phyloP scores from a whole-genome alignment of 2,329 filamentous ascomycete species.

The Sarocladiaceae sp. region DNA sequence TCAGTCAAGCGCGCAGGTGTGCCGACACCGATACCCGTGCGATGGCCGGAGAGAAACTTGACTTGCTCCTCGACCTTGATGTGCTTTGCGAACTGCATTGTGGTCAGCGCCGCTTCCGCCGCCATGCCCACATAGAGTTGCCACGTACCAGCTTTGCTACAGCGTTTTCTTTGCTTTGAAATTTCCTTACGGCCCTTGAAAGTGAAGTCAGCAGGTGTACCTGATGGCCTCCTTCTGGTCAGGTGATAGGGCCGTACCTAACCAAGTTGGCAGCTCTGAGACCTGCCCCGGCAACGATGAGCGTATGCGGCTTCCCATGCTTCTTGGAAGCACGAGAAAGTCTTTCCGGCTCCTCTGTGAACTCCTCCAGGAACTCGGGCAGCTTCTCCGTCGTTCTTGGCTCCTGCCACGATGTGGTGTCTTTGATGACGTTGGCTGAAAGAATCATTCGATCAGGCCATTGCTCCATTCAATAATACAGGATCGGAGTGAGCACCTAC shows the following conservation, averaged over 20 bases:
- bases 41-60: slow-evolving; percentile 60
- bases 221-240: too few relatives aligned
- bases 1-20: slow-evolving; percentile 80
- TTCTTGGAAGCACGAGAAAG: slow-evolving; percentile 61
- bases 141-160: slow-evolving; percentile 69
- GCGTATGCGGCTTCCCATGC: slow-evolving; percentile 73
- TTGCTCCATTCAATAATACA: neutral
- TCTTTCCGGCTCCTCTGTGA: slow-evolving; percentile 49
- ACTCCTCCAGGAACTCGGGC: slow-evolving; percentile 69
- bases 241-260: too few relatives aligned
- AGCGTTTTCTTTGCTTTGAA: slow-evolving; percentile 69
- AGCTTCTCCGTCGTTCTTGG: slow-evolving; percentile 65
- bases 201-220: slow-evolving; percentile 16
- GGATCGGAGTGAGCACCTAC: slow-evolving; percentile 41
- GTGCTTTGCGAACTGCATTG: slow-evolving; percentile 76
- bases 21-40: slow-evolving; percentile 81
- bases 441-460: neutral
- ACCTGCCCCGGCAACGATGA: slow-evolving; percentile 80
- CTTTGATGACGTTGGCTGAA: slow-evolving; percentile 65
- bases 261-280: slow-evolving; percentile 80
- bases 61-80: slow-evolving; percentile 90
- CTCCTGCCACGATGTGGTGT: slow-evolving; percentile 70
- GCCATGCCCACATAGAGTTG: neutral
- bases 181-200: slow-evolving; percentile 62
- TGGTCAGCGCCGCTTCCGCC: slow-evolving; percentile 10